Conservation (phyloP, 2,329 filamentous ascomycete genomes). For the Beauveria bassiana region DNA sequence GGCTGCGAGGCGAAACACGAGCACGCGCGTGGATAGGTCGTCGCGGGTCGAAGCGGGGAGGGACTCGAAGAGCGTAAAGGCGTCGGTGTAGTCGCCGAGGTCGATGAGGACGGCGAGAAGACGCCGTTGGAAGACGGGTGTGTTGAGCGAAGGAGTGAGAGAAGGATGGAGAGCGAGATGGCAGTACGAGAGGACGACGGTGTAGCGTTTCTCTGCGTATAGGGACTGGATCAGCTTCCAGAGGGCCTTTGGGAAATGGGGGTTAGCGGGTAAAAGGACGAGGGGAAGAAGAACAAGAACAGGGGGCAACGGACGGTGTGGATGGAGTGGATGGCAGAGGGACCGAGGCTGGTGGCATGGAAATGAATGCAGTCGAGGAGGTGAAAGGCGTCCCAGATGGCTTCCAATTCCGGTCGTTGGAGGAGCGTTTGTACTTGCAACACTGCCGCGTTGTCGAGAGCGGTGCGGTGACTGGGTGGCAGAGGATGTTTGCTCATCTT, state of each 20-base stretch:
- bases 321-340: neutral
- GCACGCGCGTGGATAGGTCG: constrained; percentile 60
- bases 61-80: constrained; percentile 35
- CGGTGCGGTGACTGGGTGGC: neutral
- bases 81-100: constrained; percentile 22
- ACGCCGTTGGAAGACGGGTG: constrained; percentile 63
- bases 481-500: neutral
- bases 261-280: neutral
- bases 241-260: neutral
- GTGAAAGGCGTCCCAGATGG: constrained; percentile 4
- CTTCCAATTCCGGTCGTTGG: neutral
- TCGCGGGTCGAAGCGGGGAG: constrained; percentile 52
- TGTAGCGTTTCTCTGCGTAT: neutral
- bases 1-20: constrained; percentile 68
- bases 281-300: neutral
- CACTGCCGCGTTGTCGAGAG: neutral
- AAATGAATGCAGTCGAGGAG: constrained; percentile 1
- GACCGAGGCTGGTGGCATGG: neutral
- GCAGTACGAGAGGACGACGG: constrained; percentile 58
- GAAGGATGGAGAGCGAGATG: constrained; percentile 52
- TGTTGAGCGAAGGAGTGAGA: constrained; percentile 59
- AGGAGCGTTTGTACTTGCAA: neutral
- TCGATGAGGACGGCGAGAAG: constrained; percentile 62
- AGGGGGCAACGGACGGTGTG: neutral
- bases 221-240: neutral